phyloP scores from a whole-genome alignment of 2,329 filamentous ascomycete species.

The Nemania sp. region DNA sequence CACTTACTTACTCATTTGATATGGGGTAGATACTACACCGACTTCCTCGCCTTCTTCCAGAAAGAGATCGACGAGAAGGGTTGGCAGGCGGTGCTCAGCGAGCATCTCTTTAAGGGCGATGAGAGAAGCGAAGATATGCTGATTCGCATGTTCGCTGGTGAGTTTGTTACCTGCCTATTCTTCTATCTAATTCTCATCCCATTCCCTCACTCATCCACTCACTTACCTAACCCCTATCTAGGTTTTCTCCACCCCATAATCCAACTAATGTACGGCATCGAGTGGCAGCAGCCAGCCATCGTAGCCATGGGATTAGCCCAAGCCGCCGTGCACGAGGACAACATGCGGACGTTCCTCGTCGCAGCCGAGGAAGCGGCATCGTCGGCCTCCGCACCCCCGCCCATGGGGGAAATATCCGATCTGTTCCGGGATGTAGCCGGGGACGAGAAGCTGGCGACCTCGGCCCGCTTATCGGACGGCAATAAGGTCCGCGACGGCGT shows the following conservation, averaged over 20 bases:
- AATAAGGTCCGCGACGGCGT: constrained; percentile 79
- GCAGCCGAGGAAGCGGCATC: constrained; percentile 63
- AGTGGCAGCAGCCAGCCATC: constrained; percentile 84
- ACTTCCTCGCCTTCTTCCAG: constrained; percentile 83
- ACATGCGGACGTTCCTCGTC: constrained; percentile 66
- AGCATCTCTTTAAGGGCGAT: constrained; percentile 77
- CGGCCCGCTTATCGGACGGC: constrained; percentile 63
- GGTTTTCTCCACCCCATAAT: constrained; percentile 84
- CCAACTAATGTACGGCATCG: constrained; percentile 85
- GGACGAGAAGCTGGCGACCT: constrained; percentile 67
- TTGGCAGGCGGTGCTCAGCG: constrained; percentile 70
- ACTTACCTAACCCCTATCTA: constrained; percentile 46
- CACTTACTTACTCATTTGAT: neutral
- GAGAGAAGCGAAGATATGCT: constrained; percentile 76
- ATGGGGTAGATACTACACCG: constrained; percentile 68
- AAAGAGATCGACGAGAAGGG: constrained; percentile 74
- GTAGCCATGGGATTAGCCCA: constrained; percentile 85
- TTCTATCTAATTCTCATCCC: neutral
- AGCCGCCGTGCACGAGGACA: constrained; percentile 74
- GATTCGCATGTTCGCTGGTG: constrained; percentile 73
- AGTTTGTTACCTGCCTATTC: constrained; percentile 34
- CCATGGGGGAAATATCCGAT: constrained; percentile 62
- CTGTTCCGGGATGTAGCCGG: constrained; percentile 71
- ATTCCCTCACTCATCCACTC: neutral
- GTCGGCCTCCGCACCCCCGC: constrained; percentile 40